A percentile compares a stretch with the other conserved stretches of the same genome.
Conservation (phyloP, 1,284 basidiomycete genomes). For the Fomitiporia mediterranea region DNA sequence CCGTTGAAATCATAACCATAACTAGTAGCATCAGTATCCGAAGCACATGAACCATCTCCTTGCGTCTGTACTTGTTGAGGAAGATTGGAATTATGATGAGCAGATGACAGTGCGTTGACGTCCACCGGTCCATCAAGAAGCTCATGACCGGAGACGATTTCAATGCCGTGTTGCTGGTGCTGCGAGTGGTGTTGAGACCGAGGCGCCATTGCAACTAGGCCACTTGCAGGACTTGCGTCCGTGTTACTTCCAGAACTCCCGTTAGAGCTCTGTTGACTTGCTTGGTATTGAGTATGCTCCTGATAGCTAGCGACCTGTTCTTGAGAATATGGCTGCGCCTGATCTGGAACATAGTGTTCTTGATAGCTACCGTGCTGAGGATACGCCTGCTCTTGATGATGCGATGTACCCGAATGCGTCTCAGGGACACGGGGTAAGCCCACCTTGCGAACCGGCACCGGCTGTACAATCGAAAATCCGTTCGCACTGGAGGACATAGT, state of each 20-base stretch:
- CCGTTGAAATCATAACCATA: constrained; percentile 7
- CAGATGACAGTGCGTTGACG: neutral
- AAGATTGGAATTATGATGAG: neutral
- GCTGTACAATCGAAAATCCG: constrained; percentile 7
- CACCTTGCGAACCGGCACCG: constrained; percentile 12
- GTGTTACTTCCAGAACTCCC: constrained; percentile 4
- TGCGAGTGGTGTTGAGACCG: neutral
- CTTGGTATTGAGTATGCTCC: neutral
- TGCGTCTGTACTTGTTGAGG: neutral
- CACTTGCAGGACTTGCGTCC: constrained; percentile 4
- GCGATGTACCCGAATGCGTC: neutral
- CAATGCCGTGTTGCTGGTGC: constrained; percentile 2
- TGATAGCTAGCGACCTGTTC: neutral
- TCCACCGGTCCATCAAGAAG: constrained; percentile 8
- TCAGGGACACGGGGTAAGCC: constrained; percentile 11
- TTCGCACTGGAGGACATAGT: neutral
- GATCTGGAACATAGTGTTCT: constrained; percentile 1
- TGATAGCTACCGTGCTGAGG: neutral
- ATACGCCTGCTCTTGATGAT: neutral
- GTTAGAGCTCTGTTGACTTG: neutral
- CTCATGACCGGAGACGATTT: constrained; percentile 2
- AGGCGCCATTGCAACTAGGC: neutral
- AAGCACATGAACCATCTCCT: neutral
- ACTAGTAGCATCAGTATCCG: neutral
- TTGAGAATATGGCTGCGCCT: neutral